phyloP scores from a whole-genome alignment of 768 basidiomycete species.

The Lyophyllum decastes region DNA sequence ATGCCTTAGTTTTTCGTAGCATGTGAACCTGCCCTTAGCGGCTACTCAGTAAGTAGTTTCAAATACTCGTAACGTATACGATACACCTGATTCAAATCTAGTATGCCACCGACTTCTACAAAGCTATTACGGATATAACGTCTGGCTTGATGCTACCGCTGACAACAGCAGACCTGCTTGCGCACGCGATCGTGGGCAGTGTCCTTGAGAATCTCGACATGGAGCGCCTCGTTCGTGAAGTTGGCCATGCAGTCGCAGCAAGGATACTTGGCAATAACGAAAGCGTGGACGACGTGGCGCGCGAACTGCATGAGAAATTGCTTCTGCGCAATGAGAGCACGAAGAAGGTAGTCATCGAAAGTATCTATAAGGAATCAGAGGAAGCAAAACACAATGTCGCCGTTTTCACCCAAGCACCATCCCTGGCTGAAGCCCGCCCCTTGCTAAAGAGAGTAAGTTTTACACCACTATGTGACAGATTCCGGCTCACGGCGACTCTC shows the following conservation, averaged over 20 bases:
- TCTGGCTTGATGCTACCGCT: conserved; percentile 96
- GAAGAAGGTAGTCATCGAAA: conserved; percentile 94
- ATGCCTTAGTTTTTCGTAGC: conserved; percentile 90
- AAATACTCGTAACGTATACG: conserved; percentile 6
- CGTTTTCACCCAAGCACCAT: conserved; percentile 75
- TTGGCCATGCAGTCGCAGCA: conserved; percentile 90
- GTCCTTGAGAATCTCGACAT: conserved; percentile 98
- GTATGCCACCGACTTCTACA: conserved; percentile 94
- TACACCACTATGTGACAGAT: conserved; percentile 5
- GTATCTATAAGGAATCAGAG: conserved; percentile 90
- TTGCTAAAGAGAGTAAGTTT: conserved; percentile 72
- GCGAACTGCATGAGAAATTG: conserved; percentile 89
- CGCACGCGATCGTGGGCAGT: conserved; percentile 95
- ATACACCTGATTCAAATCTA: conserved; percentile 24
- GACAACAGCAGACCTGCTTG: conserved; percentile 90
- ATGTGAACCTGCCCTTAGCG: conserved; percentile 94
- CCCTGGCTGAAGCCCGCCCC: conserved; percentile 73
- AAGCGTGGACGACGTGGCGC: conserved; percentile 95
- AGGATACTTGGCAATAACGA: conserved; percentile 92
- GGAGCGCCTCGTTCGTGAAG: conserved; percentile 94
- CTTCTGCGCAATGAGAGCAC: conserved; percentile 93
- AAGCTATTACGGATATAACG: conserved; percentile 89
- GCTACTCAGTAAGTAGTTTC: conserved; percentile 69
- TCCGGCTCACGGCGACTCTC: conserved; percentile 9
- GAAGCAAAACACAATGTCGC: conserved; percentile 90